Percentiles rank a stretch among this genome's conserved stretches.
phyloP scores from a whole-genome alignment of 345 rosid species.

The Salix brachista region DNA sequence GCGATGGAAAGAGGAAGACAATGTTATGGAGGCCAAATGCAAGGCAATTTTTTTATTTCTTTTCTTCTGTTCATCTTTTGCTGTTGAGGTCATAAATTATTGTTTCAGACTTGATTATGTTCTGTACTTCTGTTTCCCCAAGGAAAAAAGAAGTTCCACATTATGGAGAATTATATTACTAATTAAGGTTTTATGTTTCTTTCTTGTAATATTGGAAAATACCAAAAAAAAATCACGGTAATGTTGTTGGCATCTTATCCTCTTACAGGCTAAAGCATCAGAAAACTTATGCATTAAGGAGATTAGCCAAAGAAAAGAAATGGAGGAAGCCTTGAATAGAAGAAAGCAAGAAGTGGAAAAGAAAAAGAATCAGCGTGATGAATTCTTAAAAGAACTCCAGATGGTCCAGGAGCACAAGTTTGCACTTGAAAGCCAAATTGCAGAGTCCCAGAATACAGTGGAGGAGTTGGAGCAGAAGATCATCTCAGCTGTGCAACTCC shows the following conservation, averaged over 20 bases:
- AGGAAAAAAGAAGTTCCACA: not conserved
- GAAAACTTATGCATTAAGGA: conserved; percentile 61
- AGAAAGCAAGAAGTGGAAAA: conserved; percentile 48
- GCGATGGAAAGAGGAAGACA: conserved; percentile 61
- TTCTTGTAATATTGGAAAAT: too few relatives aligned
- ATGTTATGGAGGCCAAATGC: conserved; percentile 64
- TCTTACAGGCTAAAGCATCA: conserved; percentile 58
- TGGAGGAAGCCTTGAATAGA: conserved; percentile 50
- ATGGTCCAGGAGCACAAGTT: conserved; percentile 48
- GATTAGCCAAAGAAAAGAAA: conserved; percentile 52
- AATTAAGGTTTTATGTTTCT: not conserved
- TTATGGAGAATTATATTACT: not conserved
- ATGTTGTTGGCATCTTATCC: conserved; percentile 3
- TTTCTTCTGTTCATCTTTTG: conserved; percentile 5
- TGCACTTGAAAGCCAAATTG: conserved; percentile 44
- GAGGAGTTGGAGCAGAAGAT: conserved; percentile 78
- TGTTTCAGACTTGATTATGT: not conserved
- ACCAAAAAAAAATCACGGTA: not conserved
- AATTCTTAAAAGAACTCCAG: conserved; percentile 44
- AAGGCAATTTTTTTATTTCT: conserved; percentile 38
- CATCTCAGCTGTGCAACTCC: conserved; percentile 69
- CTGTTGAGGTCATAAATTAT: not conserved
- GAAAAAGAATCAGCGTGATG: conserved; percentile 40
- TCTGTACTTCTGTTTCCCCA: not conserved
- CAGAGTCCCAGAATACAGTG: conserved; percentile 36